Base-by-base conservation (phyloP, 176 grass and related monocot species). In the Oryza nivara region DNA sequence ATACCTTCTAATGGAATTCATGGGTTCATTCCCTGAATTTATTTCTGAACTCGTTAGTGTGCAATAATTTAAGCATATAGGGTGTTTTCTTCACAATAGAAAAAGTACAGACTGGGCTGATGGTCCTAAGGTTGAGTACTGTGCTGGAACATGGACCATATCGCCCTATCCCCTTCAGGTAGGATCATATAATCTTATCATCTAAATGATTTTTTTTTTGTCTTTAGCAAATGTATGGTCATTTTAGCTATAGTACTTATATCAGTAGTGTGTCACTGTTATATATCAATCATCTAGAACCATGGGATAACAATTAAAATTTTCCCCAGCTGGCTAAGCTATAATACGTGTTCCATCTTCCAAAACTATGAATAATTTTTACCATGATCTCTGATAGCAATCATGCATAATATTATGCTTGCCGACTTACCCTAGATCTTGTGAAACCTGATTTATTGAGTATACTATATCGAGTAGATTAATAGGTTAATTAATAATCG, bases 371-470 rank as follows among this genome's bases (percentile, higher is more conserved):
- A 22, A 68, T 35, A 66, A 10, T 36, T 38, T 38, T 16, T 36
- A 56, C 19, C 79, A 69, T 80, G 56, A 46, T 70, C 52, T 58
- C 20, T 61, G 20, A 16, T 41, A 28, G 30, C 65, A 41, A 68
- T 3, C n/a, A 44, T 44, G 0, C 9, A 61, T 11, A 23, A 63
- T 63, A 3, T 23, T n/a, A 7, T 44, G 54, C 43, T 9, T 47
- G 38, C 11, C 56, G 54, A 65, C 40, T 38, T 66, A 56, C 63
- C 34, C 71, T 75, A 30, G 54, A 7, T 49, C 6, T n/a, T 4
- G 41, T 52, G 45, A 82, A 68, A 87, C 49, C 78, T 44, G 9
- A 63, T 63, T 58, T 56, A 16, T 41, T 10, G 68, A 28, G 11
- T 46, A 17, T 48, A 10, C n/a, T 65, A 43, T 51, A 43, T 51